Base-by-base conservation (phyloP, 2,329 filamentous ascomycete genomes). In the Cladophialophora chaetospira region DNA sequence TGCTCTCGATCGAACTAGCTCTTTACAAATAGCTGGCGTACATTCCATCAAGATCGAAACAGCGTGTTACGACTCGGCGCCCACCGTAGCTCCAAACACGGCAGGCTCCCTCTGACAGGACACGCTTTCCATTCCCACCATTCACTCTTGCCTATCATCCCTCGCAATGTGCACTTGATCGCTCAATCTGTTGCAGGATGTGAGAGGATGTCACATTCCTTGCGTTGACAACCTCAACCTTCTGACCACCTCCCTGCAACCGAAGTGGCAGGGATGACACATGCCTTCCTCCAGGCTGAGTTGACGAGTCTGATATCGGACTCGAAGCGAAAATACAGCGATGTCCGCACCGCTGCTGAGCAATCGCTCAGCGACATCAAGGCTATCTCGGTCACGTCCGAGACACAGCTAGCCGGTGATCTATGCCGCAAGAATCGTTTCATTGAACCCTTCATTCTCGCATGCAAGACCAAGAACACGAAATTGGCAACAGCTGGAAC, bases 301-400 rank as follows among this genome's bases (percentile, higher is more conserved):
- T 84, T 97, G 72, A 84, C 88, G 69, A 95, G 90, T 76, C 84
- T 97, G 72, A 88, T 96, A 68, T 90, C 95, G 74, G 94, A 99
- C 78, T 94, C 92, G 71, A 97, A 96, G 76, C 85, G 93, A 68
- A 97, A 96, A 75, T 88, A 97, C 73, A 85, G 88, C 66, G 94
- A 97, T 68, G 80, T 99, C 51, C 86, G 89, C 77, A 89, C 88
- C 81, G 81, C 94, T 48, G 91, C 94, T 25, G 94, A 99, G 70
- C 95, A 92, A 74, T 95, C 94, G 11, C 79, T 97, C 19, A 89
- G 91, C 64, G 94, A 97, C 66, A 81, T 99, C 60, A 97, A 89
- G 73, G 79, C 81, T 49, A 78, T 96, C 17, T 82, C 87, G 50
- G 81, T 84, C 49, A 86, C 86, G 36, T 90, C 88, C 33, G 91